Evolutionary conservation across 495 filamentous ascomycete genomes (phyloP).

Genomic region (Xylaria intraflava): DNA sequence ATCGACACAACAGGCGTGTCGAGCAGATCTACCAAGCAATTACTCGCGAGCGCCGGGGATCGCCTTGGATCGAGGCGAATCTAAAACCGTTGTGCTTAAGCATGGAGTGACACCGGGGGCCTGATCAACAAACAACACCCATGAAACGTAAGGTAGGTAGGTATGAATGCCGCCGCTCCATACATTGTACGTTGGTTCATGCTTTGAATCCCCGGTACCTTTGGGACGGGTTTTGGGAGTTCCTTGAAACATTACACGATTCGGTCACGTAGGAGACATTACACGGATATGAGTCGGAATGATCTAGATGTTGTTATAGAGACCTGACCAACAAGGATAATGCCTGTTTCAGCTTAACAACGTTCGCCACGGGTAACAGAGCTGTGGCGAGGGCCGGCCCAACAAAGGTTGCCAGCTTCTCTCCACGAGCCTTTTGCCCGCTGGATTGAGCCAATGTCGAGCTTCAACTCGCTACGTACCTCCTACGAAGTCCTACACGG

Average conservation of each 20-base stretch:
- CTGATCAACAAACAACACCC: background rate
- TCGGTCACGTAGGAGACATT: background rate
- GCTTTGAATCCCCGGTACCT: background rate
- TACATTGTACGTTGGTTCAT: background rate
- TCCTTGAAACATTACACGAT: background rate
- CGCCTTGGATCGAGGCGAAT: background rate
- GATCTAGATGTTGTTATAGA: too few relatives aligned
- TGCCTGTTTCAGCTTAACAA: background rate
- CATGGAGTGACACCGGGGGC: slow-evolving; percentile 1
- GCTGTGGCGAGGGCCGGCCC: background rate
- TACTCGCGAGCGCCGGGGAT: background rate
- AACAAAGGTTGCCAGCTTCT: background rate
- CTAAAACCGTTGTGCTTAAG: background rate
- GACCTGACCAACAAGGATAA: background rate
- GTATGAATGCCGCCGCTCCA: too few relatives aligned
- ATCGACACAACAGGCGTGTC: background rate
- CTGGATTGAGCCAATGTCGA: too few relatives aligned
- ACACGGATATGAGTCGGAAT: background rate
- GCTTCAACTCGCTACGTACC: too few relatives aligned
- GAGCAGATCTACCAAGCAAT: background rate
- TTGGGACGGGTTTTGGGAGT: background rate
- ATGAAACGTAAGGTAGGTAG: background rate
- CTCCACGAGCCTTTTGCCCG: too few relatives aligned
- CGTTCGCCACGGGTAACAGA: too few relatives aligned
- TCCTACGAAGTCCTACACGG: too few relatives aligned